These are phyloP conservation scores for Lasiosphaeria ovina DNA, from an alignment of 495 filamentous ascomycete species.

Conservation along the genomic window DNA sequence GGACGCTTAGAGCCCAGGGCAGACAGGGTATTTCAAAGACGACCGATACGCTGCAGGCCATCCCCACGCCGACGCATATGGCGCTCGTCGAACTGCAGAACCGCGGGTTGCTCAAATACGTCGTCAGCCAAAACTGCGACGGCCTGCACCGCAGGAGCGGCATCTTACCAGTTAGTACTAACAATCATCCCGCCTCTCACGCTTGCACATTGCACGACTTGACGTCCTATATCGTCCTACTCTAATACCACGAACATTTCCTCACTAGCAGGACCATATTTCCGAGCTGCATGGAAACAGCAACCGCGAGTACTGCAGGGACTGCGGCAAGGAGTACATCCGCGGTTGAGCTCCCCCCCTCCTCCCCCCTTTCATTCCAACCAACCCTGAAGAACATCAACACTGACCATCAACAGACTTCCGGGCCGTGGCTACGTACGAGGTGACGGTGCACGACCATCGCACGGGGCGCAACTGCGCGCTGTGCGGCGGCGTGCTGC, in stretches of 20 bases:
- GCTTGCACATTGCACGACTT: too few species aligned
- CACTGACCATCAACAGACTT: slow-evolving; percentile 33
- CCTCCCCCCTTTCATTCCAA: too few species aligned
- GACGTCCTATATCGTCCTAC: too few species aligned
- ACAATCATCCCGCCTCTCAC: too few species aligned
- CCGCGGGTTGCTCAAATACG: slow-evolving; percentile 38
- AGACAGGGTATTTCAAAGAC: slow-evolving; percentile 24
- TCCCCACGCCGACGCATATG: slow-evolving; percentile 49
- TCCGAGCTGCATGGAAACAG: slow-evolving; percentile 48
- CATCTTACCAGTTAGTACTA: slow-evolving; percentile 37
- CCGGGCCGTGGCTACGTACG: slow-evolving; percentile 44
- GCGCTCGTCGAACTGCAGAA: slow-evolving; percentile 47
- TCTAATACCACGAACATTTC: too few species aligned
- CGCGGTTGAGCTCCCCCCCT: slow-evolving; percentile 31
- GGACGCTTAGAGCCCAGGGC: slow-evolving; percentile 44
- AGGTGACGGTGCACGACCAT: slow-evolving; percentile 42
- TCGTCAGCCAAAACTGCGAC: slow-evolving; percentile 50
- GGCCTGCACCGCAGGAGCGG: slow-evolving; percentile 45
- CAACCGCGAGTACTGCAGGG: slow-evolving; percentile 45
- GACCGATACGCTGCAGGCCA: slow-evolving; percentile 40
- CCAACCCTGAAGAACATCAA: neutral
- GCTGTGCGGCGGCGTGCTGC: slow-evolving; percentile 32
- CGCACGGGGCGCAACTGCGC: slow-evolving; percentile 45
- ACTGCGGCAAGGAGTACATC: slow-evolving; percentile 46
- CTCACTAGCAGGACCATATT: slow-evolving; percentile 33